Base-by-base conservation (phyloP, 106 monocot species). In the Dendrobium catenatum region DNA sequence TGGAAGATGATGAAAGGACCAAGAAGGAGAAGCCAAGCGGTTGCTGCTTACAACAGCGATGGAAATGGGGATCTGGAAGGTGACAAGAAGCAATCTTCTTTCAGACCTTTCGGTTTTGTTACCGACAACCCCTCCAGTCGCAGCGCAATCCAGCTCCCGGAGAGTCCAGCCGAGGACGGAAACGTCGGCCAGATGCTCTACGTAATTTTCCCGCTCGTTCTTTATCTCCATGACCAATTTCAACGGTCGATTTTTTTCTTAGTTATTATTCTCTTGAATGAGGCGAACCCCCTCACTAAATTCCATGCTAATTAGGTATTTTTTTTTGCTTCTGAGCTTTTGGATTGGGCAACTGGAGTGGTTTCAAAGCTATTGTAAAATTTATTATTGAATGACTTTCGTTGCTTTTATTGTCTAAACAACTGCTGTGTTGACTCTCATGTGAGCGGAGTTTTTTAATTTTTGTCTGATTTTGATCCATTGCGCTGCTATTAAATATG, bases 111-210 rank as follows among this genome's bases (percentile, higher is more conserved):
- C 73, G 94, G 97, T 0, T 98, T 98, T 78, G 94, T 98, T n/a
- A 98, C 92, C 10, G 94, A 98, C 75, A 98, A 98, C 80, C 97
- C 97, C 13, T 98, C 97, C 9, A 98, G 97, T 79, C 85, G 90
- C 4, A 87, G 84, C 67, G 97, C 97, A 22, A 98, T 98, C 78
- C 97, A 98, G 85, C 92, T 98, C 15, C 94, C 97, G 1, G 88
- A 90, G 43, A 87, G 88, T 29, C 97, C 97, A 0, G 97, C 97
- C 0, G 92, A 98, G 86, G 97, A 93, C 37, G 97, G 97, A 20
- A 98, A 98, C 66, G 97, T 98, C 80, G 97, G 97, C 29, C 94
- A 98, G 82, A 94, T 98, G 97, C 97, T 98, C 78, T 93, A 94
- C 70, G 97, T 97, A 89, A n/a, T 72, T 24, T 2, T 0, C 42